These are phyloP conservation scores for Diutina pseudorugosa DNA, from an alignment of 1,139 yeast genomes.

Conservation along the genomic window DNA sequence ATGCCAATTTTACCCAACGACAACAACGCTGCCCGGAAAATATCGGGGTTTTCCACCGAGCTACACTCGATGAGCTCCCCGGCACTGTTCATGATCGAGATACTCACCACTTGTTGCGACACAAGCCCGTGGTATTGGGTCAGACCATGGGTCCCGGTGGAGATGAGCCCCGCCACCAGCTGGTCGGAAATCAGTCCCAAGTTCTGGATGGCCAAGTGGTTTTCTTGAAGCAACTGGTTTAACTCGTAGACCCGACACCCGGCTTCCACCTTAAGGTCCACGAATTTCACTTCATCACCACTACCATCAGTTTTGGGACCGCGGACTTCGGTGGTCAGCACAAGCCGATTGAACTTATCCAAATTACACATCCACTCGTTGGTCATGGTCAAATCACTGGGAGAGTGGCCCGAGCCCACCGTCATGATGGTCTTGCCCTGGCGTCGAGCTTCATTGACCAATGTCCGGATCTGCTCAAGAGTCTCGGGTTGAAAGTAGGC, in stretches of 20 bases:
- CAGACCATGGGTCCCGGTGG: constrained; percentile 96
- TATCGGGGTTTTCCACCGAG: constrained; percentile 49
- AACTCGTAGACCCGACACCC: constrained; percentile 77
- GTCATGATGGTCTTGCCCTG: constrained; percentile 61
- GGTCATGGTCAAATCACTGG: constrained; percentile 84
- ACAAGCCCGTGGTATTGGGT: constrained; percentile 87
- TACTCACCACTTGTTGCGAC: constrained; percentile 72
- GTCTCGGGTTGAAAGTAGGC: constrained; percentile 65
- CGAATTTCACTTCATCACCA: constrained; percentile 43
- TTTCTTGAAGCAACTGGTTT: constrained; percentile 49
- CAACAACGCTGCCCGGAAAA: constrained; percentile 75
- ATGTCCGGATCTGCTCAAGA: constrained; percentile 47
- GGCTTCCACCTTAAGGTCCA: constrained; percentile 88
- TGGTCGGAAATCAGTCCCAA: constrained; percentile 93
- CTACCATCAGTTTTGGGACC: constrained; percentile 26
- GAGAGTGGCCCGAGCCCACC: constrained; percentile 94
- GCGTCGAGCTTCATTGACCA: constrained; percentile 55
- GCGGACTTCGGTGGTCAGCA: constrained; percentile 26
- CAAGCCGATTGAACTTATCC: constrained; percentile 54
- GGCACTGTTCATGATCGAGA: constrained; percentile 58
- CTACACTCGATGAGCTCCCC: constrained; percentile 69
- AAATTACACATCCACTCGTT: constrained; percentile 80
- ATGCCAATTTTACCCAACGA: constrained; percentile 89
- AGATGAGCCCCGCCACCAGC: constrained; percentile 84
- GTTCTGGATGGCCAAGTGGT: constrained; percentile 75